Evolutionary conservation across 495 filamentous ascomycete species (phyloP).

Genomic region (Talaromyces proteolyticus): DNA sequence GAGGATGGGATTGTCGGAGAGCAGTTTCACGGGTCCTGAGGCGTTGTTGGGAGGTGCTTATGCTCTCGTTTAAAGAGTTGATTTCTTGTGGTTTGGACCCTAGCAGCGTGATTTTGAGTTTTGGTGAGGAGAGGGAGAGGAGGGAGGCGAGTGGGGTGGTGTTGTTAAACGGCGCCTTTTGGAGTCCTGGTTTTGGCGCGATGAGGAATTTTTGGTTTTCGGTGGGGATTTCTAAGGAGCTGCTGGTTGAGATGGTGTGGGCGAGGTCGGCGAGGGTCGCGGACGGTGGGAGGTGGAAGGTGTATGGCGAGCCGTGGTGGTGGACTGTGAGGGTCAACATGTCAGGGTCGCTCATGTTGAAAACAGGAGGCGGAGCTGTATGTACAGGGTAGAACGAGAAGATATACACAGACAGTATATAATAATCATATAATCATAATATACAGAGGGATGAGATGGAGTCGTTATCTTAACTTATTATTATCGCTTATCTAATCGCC

Average conservation of each 20-base stretch:
- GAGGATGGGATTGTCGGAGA: conserved; percentile 14
- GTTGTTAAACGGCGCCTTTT: conserved; percentile 55
- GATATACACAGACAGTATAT: neutral
- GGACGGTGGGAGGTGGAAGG: conserved; percentile 58
- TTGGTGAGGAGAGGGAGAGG: conserved; percentile 44
- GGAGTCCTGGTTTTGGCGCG: conserved; percentile 62
- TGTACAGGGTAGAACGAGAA: neutral
- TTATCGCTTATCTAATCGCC: neutral
- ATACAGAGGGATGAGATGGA: neutral
- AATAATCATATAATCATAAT: no score
- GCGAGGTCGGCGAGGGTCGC: conserved; percentile 71
- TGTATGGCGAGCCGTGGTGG: conserved; percentile 65
- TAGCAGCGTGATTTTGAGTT: conserved; percentile 36
- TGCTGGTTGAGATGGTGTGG: conserved; percentile 34
- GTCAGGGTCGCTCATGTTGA: neutral
- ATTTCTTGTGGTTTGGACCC: conserved; percentile 30
- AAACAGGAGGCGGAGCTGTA: neutral
- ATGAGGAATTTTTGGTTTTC: conserved; percentile 73
- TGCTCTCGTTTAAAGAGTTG: conserved; percentile 31
- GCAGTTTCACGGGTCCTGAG: conserved; percentile 32
- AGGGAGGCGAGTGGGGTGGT: conserved; percentile 15
- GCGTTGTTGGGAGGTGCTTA: conserved; percentile 28
- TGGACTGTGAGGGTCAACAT: conserved; percentile 42
- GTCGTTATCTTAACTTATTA: neutral
- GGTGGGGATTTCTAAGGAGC: conserved; percentile 52